These are phyloP conservation scores for Pinus albicaulis DNA, from an alignment of 75 land plant species.

Conservation along the genomic window DNA sequence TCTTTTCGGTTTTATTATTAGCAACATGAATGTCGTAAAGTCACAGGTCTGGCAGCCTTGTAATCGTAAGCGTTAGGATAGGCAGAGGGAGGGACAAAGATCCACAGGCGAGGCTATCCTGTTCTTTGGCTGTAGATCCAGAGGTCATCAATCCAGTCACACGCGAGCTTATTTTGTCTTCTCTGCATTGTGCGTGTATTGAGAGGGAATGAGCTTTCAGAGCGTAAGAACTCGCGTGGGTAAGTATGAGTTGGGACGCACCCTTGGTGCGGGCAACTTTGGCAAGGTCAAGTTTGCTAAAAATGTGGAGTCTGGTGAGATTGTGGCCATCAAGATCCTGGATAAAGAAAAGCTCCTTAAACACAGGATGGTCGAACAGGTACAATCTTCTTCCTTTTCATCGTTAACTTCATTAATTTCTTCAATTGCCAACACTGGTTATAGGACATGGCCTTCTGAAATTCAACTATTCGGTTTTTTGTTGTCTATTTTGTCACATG, in stretches of 20 bases:
- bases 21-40: slow-evolving; percentile 9
- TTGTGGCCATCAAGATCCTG: slow-evolving; percentile 71
- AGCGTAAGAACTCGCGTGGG: slow-evolving; percentile 61
- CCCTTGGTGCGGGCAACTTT: slow-evolving; percentile 86
- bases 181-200: neutral
- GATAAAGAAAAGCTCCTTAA: slow-evolving; percentile 80
- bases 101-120: too few relatives aligned
- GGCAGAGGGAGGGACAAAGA: neutral
- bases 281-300: slow-evolving; percentile 79
- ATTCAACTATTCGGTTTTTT: too few relatives aligned
- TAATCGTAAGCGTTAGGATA: neutral
- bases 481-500: too few relatives aligned
- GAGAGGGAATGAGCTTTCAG: slow-evolving; percentile 23
- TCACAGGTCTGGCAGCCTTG: slow-evolving; percentile 11
- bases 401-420: too few relatives aligned
- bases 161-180: neutral
- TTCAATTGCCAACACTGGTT: too few relatives aligned
- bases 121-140: too few relatives aligned
- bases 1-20: neutral
- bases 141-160: neutral
- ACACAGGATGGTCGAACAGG: slow-evolving; percentile 86
- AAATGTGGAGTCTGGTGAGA: slow-evolving; percentile 65
- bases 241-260: slow-evolving; percentile 81
- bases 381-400: slow-evolving; percentile 6
- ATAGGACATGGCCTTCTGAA: too few relatives aligned